A percentile compares a stretch with the other conserved stretches of the same genome.
These are phyloP conservation scores for Russula earlei DNA, from an alignment of 768 basidiomycete genomes.

Conservation along the genomic window DNA sequence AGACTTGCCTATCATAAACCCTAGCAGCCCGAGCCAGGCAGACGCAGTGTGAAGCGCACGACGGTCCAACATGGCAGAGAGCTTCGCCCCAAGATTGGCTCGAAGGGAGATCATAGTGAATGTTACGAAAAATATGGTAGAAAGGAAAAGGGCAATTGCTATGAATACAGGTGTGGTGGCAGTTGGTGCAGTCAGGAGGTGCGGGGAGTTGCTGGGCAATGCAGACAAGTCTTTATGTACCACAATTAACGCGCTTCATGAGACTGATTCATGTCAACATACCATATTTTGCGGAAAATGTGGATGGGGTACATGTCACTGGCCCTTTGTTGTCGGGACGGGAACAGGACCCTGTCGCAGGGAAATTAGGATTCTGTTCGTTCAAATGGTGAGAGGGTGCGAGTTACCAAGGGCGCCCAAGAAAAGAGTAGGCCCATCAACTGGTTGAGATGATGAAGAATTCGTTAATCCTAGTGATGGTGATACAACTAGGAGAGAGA, in stretches of 20 bases:
- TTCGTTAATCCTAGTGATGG: slow-evolving; percentile 41
- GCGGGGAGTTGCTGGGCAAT: slow-evolving; percentile 48
- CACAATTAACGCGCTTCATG: neutral
- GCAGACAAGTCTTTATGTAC: slow-evolving; percentile 55
- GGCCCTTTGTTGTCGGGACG: slow-evolving; percentile 38
- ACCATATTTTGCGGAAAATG: slow-evolving; percentile 57
- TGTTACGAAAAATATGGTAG: slow-evolving; percentile 52
- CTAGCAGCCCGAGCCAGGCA: slow-evolving; percentile 68
- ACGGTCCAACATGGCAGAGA: slow-evolving; percentile 41
- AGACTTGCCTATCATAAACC: slow-evolving; percentile 59
- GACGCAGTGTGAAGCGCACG: slow-evolving; percentile 48
- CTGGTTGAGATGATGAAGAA: slow-evolving; percentile 21
- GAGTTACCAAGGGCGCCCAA: slow-evolving; percentile 56
- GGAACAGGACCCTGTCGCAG: slow-evolving; percentile 54
- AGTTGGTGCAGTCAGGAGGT: slow-evolving; percentile 49
- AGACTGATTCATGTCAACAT: slow-evolving; percentile 20
- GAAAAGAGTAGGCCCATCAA: slow-evolving; percentile 63
- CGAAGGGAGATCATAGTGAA: slow-evolving; percentile 61
- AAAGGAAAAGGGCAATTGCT: slow-evolving; percentile 47
- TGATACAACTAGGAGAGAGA: slow-evolving; percentile 54
- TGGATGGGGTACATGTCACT: slow-evolving; percentile 47
- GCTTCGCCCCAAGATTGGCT: slow-evolving; percentile 47
- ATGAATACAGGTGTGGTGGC: slow-evolving; percentile 55
- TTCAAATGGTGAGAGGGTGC: neutral
- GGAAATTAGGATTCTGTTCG: neutral